phyloP scores from a whole-genome alignment of 2,329 filamentous ascomycete species.

The Neofusicoccum laricinum region DNA sequence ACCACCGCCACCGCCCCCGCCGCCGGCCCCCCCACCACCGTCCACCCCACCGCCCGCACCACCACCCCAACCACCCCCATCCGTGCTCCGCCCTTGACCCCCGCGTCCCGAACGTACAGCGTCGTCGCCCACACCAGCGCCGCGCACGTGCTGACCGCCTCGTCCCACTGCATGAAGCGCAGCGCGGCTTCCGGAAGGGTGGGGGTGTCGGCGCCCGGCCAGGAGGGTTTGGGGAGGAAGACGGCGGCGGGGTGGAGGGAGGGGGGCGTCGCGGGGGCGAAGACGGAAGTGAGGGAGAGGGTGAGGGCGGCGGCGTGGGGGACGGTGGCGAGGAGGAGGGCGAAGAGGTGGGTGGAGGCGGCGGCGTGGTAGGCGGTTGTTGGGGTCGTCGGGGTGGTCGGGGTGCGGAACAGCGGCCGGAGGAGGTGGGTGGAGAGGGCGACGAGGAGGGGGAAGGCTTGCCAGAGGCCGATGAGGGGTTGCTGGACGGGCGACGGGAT shows the following conservation, averaged over 20 bases:
- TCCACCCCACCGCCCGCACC: neutral
- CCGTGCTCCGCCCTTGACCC: neutral
- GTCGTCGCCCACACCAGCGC: neutral
- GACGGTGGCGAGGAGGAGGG: neutral
- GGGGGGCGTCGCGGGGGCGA: neutral
- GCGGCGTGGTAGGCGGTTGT: neutral
- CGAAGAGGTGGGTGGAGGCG: conserved; percentile 1
- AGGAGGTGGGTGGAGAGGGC: neutral
- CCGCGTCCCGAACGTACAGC: neutral
- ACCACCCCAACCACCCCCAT: neutral
- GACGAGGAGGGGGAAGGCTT: neutral
- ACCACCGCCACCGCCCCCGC: conserved; percentile 11
- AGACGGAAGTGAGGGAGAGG: neutral
- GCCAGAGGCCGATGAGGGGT: neutral
- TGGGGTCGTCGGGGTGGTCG: neutral
- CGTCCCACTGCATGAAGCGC: conserved; percentile 16
- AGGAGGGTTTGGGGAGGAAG: neutral
- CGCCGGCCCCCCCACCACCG: neutral
- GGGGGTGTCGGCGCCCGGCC: neutral
- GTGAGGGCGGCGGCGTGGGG: neutral
- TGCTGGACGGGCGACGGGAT: neutral
- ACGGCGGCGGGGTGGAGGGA: neutral
- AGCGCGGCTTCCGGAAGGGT: neutral
- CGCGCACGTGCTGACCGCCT: neutral
- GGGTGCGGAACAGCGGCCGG: neutral